Base-by-base conservation (phyloP, 2,329 filamentous ascomycete species). In the Gyromitra esculenta region DNA sequence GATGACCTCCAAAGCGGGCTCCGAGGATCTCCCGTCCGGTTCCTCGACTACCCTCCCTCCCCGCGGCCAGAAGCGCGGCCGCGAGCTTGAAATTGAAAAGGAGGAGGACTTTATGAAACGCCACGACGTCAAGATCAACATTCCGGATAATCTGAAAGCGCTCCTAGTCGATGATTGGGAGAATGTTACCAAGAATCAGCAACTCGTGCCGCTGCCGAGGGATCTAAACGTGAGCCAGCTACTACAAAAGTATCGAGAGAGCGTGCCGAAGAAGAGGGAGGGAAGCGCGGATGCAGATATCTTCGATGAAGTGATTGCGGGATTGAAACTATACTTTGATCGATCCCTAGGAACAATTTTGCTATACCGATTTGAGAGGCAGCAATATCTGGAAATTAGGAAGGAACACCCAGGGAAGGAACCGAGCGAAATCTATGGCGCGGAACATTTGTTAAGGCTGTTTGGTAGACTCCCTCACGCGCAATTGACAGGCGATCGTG, bases 101-200 rank as follows among this genome's bases (percentile, higher is more conserved):
- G 96, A 98, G 85, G 96, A 98, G 77, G 86, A 88, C 3, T 99
- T 97, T 83, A 89, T 94, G 82, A 87, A 88, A 78, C 90, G 94
- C 74, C 94, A 95, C 21, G 93, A 93, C 18, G 91, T 99, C 81
- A 92, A 93, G 81, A 88, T 99, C 54, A 88, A 91, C 64, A 90
- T 98, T 79, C 94, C 96, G 0, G 96, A 98, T 82, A 89, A 92
- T 79, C 87, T 99, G 79, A 97, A 98, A 85, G 93, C 92, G 15
- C 88, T 97, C 78, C 89, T 99, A 1, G 96, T 99, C 25, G 96
- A 99, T 82, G 96, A 99, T 83, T 99, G 96, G 96, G 96, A 99
- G 84, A 97, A 97, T 81, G 90, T 99, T 77, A 99, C 96, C 73
- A 98, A 97, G 85, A 96, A 96, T 82, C 89, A 93, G 80, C 92